These are phyloP conservation scores for Artemisia annua DNA, from an alignment of 129 eudicot genomes.

Conservation along the genomic window DNA sequence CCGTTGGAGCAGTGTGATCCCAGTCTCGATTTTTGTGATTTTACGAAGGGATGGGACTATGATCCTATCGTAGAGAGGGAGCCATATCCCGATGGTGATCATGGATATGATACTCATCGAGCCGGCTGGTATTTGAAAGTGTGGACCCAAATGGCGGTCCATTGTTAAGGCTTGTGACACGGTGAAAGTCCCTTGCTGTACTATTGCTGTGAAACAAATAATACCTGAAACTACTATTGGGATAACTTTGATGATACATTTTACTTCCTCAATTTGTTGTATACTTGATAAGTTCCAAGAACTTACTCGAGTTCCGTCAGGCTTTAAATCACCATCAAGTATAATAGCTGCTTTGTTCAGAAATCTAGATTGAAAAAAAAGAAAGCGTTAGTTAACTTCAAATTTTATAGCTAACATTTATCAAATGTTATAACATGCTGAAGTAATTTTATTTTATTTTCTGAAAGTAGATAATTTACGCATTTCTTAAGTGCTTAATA, in stretches of 20 bases:
- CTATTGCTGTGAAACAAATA: constrained; percentile 61
- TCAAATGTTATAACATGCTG: background rate
- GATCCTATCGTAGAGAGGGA: constrained; percentile 78
- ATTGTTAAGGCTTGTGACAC: constrained; percentile 74
- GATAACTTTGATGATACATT: constrained; percentile 63
- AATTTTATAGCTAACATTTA: background rate
- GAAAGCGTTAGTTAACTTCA: background rate
- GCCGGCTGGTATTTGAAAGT: constrained; percentile 79
- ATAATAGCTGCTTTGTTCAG: constrained; percentile 81
- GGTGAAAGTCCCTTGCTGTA: constrained; percentile 78
- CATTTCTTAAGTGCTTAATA: no score
- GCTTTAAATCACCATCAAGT: constrained; percentile 59
- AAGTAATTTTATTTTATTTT: background rate
- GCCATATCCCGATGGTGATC: constrained; percentile 71
- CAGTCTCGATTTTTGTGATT: constrained; percentile 66
- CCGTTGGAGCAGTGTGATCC: constrained; percentile 79
- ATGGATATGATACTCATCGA: constrained; percentile 63
- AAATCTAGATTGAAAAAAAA: constrained; percentile 38
- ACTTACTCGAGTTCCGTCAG: constrained; percentile 48
- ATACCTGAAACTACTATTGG: constrained; percentile 83
- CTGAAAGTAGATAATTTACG: no score
- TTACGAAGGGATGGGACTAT: constrained; percentile 62
- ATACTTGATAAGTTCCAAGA: constrained; percentile 69
- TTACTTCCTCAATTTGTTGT: constrained; percentile 79
- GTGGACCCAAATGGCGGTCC: constrained; percentile 74